Percentiles rank a stretch among this genome's conserved stretches.
These are phyloP conservation scores for Fusarium pilosicola DNA, from an alignment of 2,329 filamentous ascomycete species.

Conservation along the genomic window DNA sequence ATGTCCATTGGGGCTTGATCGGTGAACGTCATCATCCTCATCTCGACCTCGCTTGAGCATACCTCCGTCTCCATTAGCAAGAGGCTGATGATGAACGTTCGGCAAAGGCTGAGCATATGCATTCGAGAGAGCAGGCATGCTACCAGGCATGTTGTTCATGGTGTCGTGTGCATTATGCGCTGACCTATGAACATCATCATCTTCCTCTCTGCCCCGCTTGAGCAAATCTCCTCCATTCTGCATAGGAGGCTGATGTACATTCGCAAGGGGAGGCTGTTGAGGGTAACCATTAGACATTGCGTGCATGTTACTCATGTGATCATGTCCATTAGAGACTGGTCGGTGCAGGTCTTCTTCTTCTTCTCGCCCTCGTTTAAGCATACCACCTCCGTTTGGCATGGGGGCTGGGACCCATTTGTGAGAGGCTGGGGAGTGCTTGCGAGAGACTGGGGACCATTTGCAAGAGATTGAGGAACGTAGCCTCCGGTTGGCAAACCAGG, in stretches of 20 bases:
- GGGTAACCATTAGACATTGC: constrained; percentile 71
- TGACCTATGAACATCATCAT: constrained; percentile 69
- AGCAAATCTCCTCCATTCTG: constrained; percentile 70
- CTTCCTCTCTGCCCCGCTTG: constrained; percentile 66
- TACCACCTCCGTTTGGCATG: constrained; percentile 70
- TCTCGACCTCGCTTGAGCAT: constrained; percentile 60
- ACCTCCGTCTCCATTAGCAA: constrained; percentile 68
- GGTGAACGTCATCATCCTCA: constrained; percentile 60
- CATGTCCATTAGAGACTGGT: constrained; percentile 75
- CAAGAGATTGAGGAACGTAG: constrained; percentile 16
- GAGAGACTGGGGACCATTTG: constrained; percentile 20
- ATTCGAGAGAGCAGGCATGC: constrained; percentile 67
- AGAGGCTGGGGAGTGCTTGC: constrained; percentile 28
- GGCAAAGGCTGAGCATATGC: constrained; percentile 69
- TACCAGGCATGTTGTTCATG: constrained; percentile 68
- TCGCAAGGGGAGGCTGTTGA: constrained; percentile 60
- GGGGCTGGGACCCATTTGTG: constrained; percentile 27
- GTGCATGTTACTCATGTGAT: constrained; percentile 69
- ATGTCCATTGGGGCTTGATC: constrained; percentile 54
- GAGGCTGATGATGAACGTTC: constrained; percentile 21
- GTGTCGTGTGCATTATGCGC: constrained; percentile 76
- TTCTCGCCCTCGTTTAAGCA: constrained; percentile 60
- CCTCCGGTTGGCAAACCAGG: constrained; percentile 18
- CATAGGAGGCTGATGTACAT: constrained; percentile 44
- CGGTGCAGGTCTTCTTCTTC: constrained; percentile 72